Conservation (phyloP, 2,329 filamentous ascomycete genomes). For the Arachnomyces sp. region DNA sequence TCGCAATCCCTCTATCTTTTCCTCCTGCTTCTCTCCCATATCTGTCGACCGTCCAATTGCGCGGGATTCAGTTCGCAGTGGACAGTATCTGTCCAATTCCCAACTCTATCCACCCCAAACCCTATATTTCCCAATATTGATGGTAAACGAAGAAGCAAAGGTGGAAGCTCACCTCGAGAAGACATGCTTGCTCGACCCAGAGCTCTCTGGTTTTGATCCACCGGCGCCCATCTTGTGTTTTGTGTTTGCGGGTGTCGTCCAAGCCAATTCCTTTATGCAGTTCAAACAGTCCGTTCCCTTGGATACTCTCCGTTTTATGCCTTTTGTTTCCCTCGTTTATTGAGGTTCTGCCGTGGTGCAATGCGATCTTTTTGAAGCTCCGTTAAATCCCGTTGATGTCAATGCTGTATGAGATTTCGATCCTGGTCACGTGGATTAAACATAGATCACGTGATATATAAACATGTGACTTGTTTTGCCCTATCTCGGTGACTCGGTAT, state of each 20-base stretch:
- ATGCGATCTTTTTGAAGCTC: too few species aligned
- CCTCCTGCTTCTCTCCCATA: too few species aligned
- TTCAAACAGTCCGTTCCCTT: not conserved
- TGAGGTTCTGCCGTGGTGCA: too few species aligned
- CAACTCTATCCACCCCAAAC: conserved; percentile 18
- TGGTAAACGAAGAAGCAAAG: conserved; percentile 1
- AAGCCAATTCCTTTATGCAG: not conserved
- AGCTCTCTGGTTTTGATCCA: conserved; percentile 52
- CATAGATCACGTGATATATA: too few species aligned
- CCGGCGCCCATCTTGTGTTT: conserved; percentile 50
- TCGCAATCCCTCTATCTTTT: too few species aligned
- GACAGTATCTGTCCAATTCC: conserved; percentile 5
- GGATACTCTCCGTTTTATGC: too few species aligned
- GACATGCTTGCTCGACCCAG: conserved; percentile 48
- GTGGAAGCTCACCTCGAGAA: conserved; percentile 50
- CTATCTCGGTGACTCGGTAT: too few species aligned
- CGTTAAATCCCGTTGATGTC: too few species aligned
- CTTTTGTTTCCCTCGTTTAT: too few species aligned
- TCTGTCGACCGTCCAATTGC: conserved; percentile 1
- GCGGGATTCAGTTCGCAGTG: not conserved
- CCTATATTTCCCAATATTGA: not conserved
- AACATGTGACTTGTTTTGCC: too few species aligned
- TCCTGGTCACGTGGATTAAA: too few species aligned
- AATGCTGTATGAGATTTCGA: too few species aligned
- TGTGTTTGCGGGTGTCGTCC: not conserved